These are phyloP conservation scores for Solanum lignicaule DNA, from an alignment of 257 asterid species.

Conservation along the genomic window DNA sequence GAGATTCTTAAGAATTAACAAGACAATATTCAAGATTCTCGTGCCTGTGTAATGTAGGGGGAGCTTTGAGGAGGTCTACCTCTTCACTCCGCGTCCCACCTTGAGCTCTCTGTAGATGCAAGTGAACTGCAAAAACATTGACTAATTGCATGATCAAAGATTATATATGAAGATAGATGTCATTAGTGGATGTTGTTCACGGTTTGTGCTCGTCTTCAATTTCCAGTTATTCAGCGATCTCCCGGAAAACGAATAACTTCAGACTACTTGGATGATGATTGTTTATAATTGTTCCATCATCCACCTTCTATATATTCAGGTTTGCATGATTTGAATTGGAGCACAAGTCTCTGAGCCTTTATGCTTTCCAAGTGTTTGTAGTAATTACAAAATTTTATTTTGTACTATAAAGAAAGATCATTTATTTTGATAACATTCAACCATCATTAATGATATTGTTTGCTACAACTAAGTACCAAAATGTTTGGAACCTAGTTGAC, in stretches of 20 bases:
- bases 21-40: not conserved
- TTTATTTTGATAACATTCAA: not conserved
- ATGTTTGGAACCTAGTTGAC: not conserved
- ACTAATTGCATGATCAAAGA: not conserved
- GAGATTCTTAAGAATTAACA: not conserved
- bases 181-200: not conserved
- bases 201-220: not conserved
- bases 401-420: not conserved
- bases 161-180: not conserved
- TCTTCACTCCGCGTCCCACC: constrained; percentile 27
- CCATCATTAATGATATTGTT: not conserved
- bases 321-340: not conserved
- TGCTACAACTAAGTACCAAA: not conserved
- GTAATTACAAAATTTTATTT: not conserved
- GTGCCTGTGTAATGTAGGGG: constrained; percentile 35
- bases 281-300: not conserved
- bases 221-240: not conserved
- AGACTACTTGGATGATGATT: not conserved
- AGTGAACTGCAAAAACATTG: not conserved
- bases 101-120: not conserved
- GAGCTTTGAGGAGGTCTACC: constrained; percentile 94
- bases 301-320: not conserved
- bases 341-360: not conserved
- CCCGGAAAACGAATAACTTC: not conserved
- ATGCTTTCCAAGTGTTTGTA: not conserved